These are phyloP conservation scores for Pseudonitzschia multistriata DNA, from an alignment of 108 stramenopile species.

Conservation along the genomic window DNA sequence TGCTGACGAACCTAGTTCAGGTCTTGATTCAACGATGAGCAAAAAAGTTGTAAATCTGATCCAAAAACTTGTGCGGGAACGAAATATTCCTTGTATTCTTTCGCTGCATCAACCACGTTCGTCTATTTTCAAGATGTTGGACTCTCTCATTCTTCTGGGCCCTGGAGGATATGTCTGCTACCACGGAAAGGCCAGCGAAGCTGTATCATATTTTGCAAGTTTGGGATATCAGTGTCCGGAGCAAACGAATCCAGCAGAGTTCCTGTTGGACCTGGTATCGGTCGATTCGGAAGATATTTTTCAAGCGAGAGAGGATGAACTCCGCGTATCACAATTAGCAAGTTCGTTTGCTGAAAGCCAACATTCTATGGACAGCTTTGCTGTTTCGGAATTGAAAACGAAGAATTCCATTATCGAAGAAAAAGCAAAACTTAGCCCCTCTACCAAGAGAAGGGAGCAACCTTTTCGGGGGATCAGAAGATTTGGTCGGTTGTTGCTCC, in stretches of 20 bases:
- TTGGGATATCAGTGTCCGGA: conserved; percentile 66
- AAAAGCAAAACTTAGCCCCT: not conserved
- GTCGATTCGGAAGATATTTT: conserved; percentile 61
- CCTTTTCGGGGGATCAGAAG: conserved; percentile 31
- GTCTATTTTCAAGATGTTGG: conserved; percentile 64
- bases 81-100: conserved; percentile 62
- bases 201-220: conserved; percentile 55
- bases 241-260: conserved; percentile 85
- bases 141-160: conserved; percentile 63
- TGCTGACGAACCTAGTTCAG: conserved; percentile 83
- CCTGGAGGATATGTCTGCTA: conserved; percentile 77
- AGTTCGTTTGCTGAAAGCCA: conserved; percentile 33
- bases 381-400: not conserved
- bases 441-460: not conserved
- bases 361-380: not conserved
- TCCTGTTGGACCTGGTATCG: conserved; percentile 78
- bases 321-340: conserved; percentile 49
- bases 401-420: not conserved
- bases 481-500: conserved; percentile 55
- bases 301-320: conserved; percentile 44
- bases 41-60: conserved; percentile 67
- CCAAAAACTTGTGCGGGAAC: conserved; percentile 40
- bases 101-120: conserved; percentile 78
- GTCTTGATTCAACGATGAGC: conserved; percentile 55
- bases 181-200: conserved; percentile 45